phyloP scores from a whole-genome alignment of 106 monocot genomes.

The Hemerocallis citrina region DNA sequence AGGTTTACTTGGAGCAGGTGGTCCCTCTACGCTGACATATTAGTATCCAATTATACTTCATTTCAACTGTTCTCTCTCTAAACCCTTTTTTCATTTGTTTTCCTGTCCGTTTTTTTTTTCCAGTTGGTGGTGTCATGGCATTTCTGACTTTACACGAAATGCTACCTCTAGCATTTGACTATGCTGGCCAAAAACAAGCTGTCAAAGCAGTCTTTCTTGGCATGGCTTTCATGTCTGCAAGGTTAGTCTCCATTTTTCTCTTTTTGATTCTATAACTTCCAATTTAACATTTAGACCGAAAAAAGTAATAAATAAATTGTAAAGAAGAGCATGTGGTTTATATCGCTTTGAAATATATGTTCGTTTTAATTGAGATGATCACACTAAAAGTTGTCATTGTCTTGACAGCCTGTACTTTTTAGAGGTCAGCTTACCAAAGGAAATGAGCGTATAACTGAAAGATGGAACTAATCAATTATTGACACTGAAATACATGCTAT shows the following conservation, averaged over 20 bases:
- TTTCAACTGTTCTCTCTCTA: background rate
- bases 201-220: conserved; percentile 94
- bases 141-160: conserved; percentile 98
- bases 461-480: background rate
- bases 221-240: conserved; percentile 99
- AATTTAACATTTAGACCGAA: background rate
- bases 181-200: conserved; percentile 99
- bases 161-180: conserved; percentile 98
- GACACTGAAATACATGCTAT: background rate
- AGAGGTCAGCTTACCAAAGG: conserved; percentile 45
- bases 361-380: background rate
- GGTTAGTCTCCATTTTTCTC: conserved; percentile 31
- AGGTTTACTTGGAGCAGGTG: conserved; percentile 96
- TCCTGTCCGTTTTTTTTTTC: conserved; percentile 1
- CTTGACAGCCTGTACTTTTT: conserved; percentile 45
- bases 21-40: conserved; percentile 3
- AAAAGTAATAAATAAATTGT: background rate
- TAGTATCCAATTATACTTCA: background rate
- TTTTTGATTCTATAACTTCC: background rate
- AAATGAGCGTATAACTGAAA: conserved; percentile 25
- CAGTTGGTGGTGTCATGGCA: conserved; percentile 99
- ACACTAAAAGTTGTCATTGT: background rate
- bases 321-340: background rate
- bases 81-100: background rate
- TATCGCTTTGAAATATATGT: background rate